These are phyloP conservation scores for Wickerhamomyces sp. DNA, from an alignment of 1,139 yeast genomes.

Conservation along the genomic window DNA sequence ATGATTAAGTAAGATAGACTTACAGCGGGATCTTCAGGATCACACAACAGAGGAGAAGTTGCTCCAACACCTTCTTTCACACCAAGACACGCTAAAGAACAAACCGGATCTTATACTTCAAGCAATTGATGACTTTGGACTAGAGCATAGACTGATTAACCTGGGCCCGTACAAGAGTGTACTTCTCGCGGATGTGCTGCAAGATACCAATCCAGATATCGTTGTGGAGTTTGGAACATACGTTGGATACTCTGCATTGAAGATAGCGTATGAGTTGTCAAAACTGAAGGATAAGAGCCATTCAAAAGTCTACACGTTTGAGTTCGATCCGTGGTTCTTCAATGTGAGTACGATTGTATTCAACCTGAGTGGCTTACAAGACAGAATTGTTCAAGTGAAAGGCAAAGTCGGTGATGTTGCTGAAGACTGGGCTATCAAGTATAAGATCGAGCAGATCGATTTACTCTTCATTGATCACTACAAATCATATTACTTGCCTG, in stretches of 20 bases:
- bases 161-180: slow-evolving; percentile 34
- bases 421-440: slow-evolving; percentile 21
- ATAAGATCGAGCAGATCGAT: slow-evolving; percentile 24
- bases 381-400: slow-evolving; percentile 23
- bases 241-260: slow-evolving; percentile 40
- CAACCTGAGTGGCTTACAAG: slow-evolving; percentile 27
- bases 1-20: no score
- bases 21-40: background rate
- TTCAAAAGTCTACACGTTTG: slow-evolving; percentile 32
- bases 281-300: slow-evolving; percentile 12
- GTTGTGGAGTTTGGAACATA: slow-evolving; percentile 42
- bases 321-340: slow-evolving; percentile 23
- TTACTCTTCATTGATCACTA: slow-evolving; percentile 40
- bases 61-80: slow-evolving; percentile 1
- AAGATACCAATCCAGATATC: slow-evolving; percentile 27
- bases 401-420: slow-evolving; percentile 35
- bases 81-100: slow-evolving; percentile 4
- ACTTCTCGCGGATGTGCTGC: slow-evolving; percentile 27
- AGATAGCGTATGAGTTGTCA: slow-evolving; percentile 24
- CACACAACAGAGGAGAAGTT: background rate
- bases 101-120: slow-evolving; percentile 14
- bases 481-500: slow-evolving; percentile 37
- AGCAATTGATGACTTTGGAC: slow-evolving; percentile 11
- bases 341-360: slow-evolving; percentile 24
- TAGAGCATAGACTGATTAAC: slow-evolving; percentile 25